phyloP scores from a whole-genome alignment of 805 yeast genomes.

The Sporopachydermia lactativora region DNA sequence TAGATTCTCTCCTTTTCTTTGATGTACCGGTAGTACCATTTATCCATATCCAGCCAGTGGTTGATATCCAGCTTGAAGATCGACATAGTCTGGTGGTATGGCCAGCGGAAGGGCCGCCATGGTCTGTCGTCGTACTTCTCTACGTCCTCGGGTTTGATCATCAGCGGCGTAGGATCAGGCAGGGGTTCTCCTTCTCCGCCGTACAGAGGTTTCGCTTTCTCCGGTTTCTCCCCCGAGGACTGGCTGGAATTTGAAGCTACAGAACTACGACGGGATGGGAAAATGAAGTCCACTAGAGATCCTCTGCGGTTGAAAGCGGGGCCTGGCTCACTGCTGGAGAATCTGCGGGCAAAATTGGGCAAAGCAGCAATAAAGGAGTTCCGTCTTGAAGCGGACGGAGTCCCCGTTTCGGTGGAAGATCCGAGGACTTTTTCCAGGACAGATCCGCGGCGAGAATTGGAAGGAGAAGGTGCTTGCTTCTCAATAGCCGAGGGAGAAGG shows the following conservation, averaged over 20 bases:
- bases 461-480: not conserved
- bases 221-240: not conserved
- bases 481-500: not conserved
- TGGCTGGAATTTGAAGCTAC: not conserved
- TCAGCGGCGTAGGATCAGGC: conserved; percentile 41
- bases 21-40: conserved; percentile 53
- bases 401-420: too few relatives aligned
- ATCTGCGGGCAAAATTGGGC: not conserved
- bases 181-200: conserved; percentile 5
- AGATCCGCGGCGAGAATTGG: too few relatives aligned
- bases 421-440: too few relatives aligned
- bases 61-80: conserved; percentile 57
- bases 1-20: conserved; percentile 47
- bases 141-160: conserved; percentile 55
- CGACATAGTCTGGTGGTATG: conserved; percentile 70
- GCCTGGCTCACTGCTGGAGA: not conserved
- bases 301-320: not conserved
- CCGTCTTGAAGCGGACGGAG: not conserved
- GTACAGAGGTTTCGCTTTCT: conserved; percentile 1
- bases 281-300: not conserved
- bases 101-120: conserved; percentile 74
- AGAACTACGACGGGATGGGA: not conserved
- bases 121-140: conserved; percentile 57
- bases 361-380: not conserved
- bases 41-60: conserved; percentile 74